phyloP scores from a whole-genome alignment of 2,329 filamentous ascomycete genomes.

The Phialophora verrucosa region DNA sequence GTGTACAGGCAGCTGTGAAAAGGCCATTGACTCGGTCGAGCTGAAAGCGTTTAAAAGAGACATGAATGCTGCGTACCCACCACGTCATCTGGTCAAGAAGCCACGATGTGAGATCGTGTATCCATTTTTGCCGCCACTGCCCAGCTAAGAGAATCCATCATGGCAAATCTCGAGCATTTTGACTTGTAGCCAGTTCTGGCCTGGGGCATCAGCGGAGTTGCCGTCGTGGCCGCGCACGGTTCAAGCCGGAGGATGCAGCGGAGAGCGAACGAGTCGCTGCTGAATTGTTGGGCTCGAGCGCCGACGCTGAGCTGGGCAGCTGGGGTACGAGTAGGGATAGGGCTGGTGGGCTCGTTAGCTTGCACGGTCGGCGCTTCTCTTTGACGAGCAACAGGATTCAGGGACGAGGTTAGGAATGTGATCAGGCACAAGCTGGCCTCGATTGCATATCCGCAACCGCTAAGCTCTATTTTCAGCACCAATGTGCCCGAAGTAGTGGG shows the following conservation, averaged over 20 bases:
- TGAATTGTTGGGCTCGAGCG: constrained; percentile 10
- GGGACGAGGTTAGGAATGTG: constrained; percentile 15
- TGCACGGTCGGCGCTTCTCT: constrained; percentile 10
- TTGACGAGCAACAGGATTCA: constrained; percentile 16
- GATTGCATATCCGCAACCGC: constrained; percentile 22
- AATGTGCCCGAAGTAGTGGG: constrained; percentile 18
- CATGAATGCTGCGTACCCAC: constrained; percentile 13
- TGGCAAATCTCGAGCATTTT: constrained; percentile 12
- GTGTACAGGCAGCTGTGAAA: constrained; percentile 16
- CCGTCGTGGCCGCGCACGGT: constrained; percentile 4
- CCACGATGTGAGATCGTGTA: constrained; percentile 22
- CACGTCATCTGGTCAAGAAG: constrained; percentile 22
- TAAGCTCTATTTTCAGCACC: constrained; percentile 28
- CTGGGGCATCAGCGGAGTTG: constrained; percentile 10
- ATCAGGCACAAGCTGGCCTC: constrained; percentile 18
- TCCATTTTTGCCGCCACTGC: constrained; percentile 20
- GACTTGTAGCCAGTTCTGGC: constrained; percentile 1
- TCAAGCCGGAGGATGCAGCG: neutral
- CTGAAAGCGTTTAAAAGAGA: constrained; percentile 7
- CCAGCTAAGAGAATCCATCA: constrained; percentile 8
- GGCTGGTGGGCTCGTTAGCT: constrained; percentile 12
- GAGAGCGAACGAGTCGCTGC: constrained; percentile 8
- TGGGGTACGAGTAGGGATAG: constrained; percentile 4
- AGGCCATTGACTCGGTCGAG: neutral
- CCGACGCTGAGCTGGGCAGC: constrained; percentile 17